These are phyloP conservation scores for Ganoderma sinense DNA, from an alignment of 1,284 basidiomycete genomes.

Conservation along the genomic window DNA sequence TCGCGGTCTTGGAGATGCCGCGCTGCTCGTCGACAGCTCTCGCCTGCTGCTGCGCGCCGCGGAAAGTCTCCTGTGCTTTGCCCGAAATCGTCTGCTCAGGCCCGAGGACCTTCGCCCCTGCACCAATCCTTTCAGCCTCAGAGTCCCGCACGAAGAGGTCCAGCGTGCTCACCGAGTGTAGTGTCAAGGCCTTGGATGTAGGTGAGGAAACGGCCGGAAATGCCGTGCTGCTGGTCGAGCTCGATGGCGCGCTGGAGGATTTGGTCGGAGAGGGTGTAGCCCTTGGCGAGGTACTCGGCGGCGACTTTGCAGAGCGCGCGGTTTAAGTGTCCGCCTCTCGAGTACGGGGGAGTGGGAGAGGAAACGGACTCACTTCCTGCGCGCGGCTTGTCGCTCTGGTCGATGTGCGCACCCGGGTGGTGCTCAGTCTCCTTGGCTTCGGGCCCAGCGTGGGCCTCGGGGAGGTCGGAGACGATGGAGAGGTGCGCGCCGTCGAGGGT, in stretches of 20 bases:
- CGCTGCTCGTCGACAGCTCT: conserved; percentile 83
- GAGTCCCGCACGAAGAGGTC: too few species aligned
- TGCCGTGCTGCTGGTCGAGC: conserved; percentile 86
- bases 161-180: conserved; percentile 58
- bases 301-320: conserved; percentile 56
- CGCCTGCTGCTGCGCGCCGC: conserved; percentile 68
- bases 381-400: conserved; percentile 85
- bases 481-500: conserved; percentile 69
- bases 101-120: conserved; percentile 61
- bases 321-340: background rate
- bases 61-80: conserved; percentile 72
- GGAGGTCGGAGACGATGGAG: conserved; percentile 67
- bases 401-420: conserved; percentile 48
- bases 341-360: background rate
- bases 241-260: conserved; percentile 89
- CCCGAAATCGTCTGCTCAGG: conserved; percentile 78
- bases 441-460: conserved; percentile 57
- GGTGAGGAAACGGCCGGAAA: conserved; percentile 82
- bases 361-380: conserved; percentile 65
- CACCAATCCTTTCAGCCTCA: background rate
- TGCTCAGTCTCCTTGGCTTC: conserved; percentile 56
- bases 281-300: conserved; percentile 90
- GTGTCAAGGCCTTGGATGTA: conserved; percentile 81
- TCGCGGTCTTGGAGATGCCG: conserved; percentile 74
- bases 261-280: conserved; percentile 83